Evolutionary conservation across 2,329 filamentous ascomycete genomes (phyloP).

Genomic region (Hansfordia pulvinata): DNA sequence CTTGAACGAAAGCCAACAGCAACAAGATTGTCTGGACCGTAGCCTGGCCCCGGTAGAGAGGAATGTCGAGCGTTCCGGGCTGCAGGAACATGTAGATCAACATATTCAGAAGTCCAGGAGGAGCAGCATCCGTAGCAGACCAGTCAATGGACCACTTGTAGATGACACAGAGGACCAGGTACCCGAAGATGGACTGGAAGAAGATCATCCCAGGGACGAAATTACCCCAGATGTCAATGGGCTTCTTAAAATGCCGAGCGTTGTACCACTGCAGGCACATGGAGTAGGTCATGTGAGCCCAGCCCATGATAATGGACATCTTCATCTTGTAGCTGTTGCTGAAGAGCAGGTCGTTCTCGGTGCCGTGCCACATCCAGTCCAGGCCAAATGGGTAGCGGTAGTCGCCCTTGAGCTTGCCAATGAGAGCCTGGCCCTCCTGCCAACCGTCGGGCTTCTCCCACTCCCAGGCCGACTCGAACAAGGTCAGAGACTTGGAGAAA

Average conservation of each 20-base stretch:
- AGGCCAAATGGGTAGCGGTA: conserved; percentile 93
- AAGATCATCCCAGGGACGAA: conserved; percentile 98
- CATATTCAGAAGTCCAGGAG: conserved; percentile 93
- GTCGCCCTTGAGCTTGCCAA: conserved; percentile 49
- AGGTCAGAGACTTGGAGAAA: conserved; percentile 84
- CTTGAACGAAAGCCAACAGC: conserved; percentile 70
- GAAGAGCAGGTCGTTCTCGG: conserved; percentile 90
- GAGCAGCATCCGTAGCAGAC: conserved; percentile 47
- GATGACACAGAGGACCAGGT: conserved; percentile 83
- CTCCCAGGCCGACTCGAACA: conserved; percentile 84
- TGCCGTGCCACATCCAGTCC: conserved; percentile 93
- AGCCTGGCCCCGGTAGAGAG: conserved; percentile 67
- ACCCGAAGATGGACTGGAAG: conserved; percentile 98
- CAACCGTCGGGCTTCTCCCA: conserved; percentile 58
- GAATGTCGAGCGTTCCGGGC: conserved; percentile 60
- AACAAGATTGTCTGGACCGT: conserved; percentile 65
- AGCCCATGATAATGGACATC: conserved; percentile 93
- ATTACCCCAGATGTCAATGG: conserved; percentile 94
- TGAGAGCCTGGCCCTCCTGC: conserved; percentile 48
- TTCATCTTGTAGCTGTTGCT: conserved; percentile 99
- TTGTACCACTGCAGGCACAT: conserved; percentile 89
- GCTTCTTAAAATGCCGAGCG: conserved; percentile 84
- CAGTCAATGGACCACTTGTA: conserved; percentile 97
- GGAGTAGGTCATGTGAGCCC: conserved; percentile 98
- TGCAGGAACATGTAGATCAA: conserved; percentile 98